These are phyloP conservation scores for Spatholobus suberectus DNA, from an alignment of 306 rosid species.

Conservation along the genomic window DNA sequence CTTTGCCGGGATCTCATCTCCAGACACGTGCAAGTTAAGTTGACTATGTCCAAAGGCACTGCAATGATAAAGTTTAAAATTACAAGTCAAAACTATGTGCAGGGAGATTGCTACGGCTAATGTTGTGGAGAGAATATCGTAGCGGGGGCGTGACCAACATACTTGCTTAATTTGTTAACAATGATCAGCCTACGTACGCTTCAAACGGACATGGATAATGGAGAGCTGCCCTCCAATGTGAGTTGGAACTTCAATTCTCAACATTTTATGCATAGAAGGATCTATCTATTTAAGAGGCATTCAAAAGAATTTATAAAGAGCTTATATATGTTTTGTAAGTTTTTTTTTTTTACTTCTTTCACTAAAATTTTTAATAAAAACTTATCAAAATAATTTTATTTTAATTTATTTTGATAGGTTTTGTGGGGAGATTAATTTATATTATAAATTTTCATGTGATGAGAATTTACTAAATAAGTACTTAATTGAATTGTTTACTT, in stretches of 20 bases:
- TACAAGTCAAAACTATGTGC: background rate
- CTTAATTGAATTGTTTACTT: too few relatives aligned
- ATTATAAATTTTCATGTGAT: too few relatives aligned
- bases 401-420: too few relatives aligned
- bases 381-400: too few relatives aligned
- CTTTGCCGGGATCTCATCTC: slow-evolving; percentile 7
- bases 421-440: too few relatives aligned
- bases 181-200: background rate
- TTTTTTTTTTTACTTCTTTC: too few relatives aligned
- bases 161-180: background rate
- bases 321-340: too few relatives aligned
- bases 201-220: background rate
- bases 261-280: too few relatives aligned
- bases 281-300: background rate
- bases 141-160: slow-evolving; percentile 19
- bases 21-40: slow-evolving; percentile 2
- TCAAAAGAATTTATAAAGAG: too few relatives aligned
- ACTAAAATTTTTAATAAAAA: too few relatives aligned
- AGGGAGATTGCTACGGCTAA: slow-evolving; percentile 18
- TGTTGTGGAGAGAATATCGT: slow-evolving; percentile 43
- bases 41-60: background rate
- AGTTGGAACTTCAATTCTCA: background rate
- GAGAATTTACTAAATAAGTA: too few relatives aligned
- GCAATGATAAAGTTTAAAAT: slow-evolving; percentile 14
- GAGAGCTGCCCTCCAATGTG: background rate